Evolutionary conservation across 768 basidiomycete species (phyloP), one percentile per base, ranked within the genome.

Genomic region (Hebeloma cylindrosporum): DNA sequence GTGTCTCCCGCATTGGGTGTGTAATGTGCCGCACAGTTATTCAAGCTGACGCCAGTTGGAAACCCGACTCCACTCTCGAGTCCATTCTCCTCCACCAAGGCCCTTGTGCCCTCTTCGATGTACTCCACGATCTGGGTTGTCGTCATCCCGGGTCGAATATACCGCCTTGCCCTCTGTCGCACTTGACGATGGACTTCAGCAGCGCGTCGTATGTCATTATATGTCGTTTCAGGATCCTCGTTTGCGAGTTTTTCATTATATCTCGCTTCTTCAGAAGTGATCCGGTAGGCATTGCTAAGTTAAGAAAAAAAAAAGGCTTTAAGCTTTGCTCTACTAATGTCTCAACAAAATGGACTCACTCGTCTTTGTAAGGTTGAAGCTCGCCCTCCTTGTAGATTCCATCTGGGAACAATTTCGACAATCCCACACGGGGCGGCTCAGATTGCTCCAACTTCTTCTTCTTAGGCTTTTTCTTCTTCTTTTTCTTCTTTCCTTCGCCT

Each of bases 121-220:
- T 83, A 76, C 48, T 98, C 83, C 23, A 84, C 94, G 53, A 99
- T 96, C 56, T 95, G 88, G 2, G 83, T 93, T 88, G 93, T 89
- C 27, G 78, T 76, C 91, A 96, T 88, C 1, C 96, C 96, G 8
- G 94, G 93, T 47, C 82, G 82, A 58, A 99, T 98, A 48, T 71
- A 73, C 62, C 84, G 84, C 56, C 83, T 81, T 3, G 90, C 93
- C 58, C 87, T 78, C 47, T 79, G 70, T 43, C 96, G 84, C 41
- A 94, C 95, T 62, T 89, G 88, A 34, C 96, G 79, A 63, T 99
- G 96, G 8, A 95, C 93, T 67, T 98, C 94, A n/a, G 90, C 88
- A 29, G 85, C 96, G 47, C 85, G 80, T 40, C 96, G 83, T 60
- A 99, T 94, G 61, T 78, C 81, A 55, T 90, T 79, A 66, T 98